Percentiles rank a stretch among this genome's conserved stretches.
These are phyloP conservation scores for Boletus rex-veris DNA, from an alignment of 768 basidiomycete species.

Conservation along the genomic window DNA sequence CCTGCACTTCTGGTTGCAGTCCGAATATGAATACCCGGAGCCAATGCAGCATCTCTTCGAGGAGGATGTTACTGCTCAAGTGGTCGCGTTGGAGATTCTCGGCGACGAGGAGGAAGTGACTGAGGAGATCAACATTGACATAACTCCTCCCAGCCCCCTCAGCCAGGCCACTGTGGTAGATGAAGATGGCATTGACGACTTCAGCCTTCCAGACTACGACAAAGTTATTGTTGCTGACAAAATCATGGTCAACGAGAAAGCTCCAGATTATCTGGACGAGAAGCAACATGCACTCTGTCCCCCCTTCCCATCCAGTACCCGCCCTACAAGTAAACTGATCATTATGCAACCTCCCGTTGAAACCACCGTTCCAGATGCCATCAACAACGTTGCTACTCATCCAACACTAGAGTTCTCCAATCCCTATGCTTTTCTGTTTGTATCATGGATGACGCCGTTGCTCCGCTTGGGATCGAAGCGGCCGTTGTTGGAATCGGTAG, in stretches of 20 bases:
- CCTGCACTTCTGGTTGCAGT: constrained; percentile 34
- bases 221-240: neutral
- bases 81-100: constrained; percentile 29
- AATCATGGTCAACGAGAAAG: neutral
- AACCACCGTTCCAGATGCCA: constrained; percentile 5
- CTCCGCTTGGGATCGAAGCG: constrained; percentile 25
- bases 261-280: neutral
- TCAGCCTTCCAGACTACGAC: neutral
- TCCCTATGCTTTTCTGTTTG: constrained; percentile 17
- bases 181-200: constrained; percentile 10
- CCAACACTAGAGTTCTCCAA: constrained; percentile 13
- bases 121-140: constrained; percentile 10
- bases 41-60: constrained; percentile 29
- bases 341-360: constrained; percentile 25
- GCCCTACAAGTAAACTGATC: constrained; percentile 18
- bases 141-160: constrained; percentile 7
- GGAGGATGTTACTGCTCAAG: constrained; percentile 28
- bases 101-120: constrained; percentile 17
- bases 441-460: constrained; percentile 27
- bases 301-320: neutral
- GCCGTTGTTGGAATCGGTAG: constrained; percentile 31
- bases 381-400: constrained; percentile 21
- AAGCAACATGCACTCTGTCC: neutral
- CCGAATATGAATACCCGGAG: constrained; percentile 30
- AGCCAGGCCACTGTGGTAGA: constrained; percentile 22